Base-by-base conservation (phyloP, 805 yeast genomes). In the Starmerella gropengiesseri region DNA sequence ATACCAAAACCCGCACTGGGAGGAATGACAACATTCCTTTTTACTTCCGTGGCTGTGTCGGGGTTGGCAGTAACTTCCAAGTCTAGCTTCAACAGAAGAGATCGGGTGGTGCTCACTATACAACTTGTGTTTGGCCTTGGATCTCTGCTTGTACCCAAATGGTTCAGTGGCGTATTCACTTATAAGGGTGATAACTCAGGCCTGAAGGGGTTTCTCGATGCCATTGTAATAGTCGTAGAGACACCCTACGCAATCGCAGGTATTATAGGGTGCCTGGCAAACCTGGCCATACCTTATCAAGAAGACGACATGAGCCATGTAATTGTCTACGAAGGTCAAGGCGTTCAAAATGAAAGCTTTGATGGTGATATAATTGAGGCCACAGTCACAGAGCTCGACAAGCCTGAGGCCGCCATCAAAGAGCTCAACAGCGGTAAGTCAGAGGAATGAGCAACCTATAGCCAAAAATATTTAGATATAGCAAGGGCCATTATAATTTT, bases 1-100 rank as follows among this genome's bases (percentile, higher is more conserved):
- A 83, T 82, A 55, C 94, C 94, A 31, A 70, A 68, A 43, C 69
- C 91, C 1, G 83, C 79, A 23, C 68, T 86, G 44, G 95, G 95
- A 50, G 95, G 95, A 51, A 83, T 85, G 94, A 79, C 78, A 23
- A 69, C 86, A 4, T 81, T 80, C 61, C 64, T 81, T 40, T 81
- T 80, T 68, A 71, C 81, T 25, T 74, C 85, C 3, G 87, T 81
- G 25, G 83, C 83, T 1, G 81, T 77, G 14, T 77, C 86, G 2
- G 87, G 87, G 49, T 60, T 81, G 40, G 71, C 75, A 47, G 77
- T 81, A 55, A 77, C 80, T 46, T 62, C 83, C 29, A 54, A 60
- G 41, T 57, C 60, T 28, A 58, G 59, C 13, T 77, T 79, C 60
- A 73, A 82, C 7, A 70, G 87, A 60, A 72, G 87, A 60, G 85